Percentiles rank a stretch among this genome's conserved stretches.
Evolutionary conservation across 1,284 basidiomycete genomes (phyloP).

Genomic region (Inonotus hispidus): DNA sequence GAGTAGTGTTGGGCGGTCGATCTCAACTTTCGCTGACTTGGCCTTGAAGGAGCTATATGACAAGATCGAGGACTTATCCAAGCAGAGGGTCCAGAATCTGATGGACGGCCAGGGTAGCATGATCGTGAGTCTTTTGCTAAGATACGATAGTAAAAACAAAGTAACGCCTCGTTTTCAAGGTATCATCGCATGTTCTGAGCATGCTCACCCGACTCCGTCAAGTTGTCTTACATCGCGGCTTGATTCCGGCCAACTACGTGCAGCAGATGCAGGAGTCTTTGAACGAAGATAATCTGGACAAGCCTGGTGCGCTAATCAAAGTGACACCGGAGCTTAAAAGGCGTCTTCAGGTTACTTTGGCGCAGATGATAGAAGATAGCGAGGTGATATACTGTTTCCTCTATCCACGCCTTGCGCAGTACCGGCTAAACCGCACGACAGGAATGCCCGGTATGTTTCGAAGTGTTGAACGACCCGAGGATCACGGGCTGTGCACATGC

Average conservation of each 20-base stretch:
- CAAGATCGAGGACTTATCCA: constrained; percentile 60
- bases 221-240: constrained; percentile 73
- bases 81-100: constrained; percentile 54
- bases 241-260: constrained; percentile 73
- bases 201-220: constrained; percentile 87
- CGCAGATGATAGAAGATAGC: constrained; percentile 69
- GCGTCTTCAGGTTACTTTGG: constrained; percentile 58
- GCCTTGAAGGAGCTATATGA: constrained; percentile 64
- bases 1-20: constrained; percentile 21
- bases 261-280: constrained; percentile 52
- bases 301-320: constrained; percentile 27
- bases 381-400: constrained; percentile 32
- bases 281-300: constrained; percentile 29
- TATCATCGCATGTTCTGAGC: constrained; percentile 68
- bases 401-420: background rate
- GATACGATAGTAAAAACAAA: background rate
- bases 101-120: constrained; percentile 39
- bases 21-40: background rate
- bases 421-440: background rate
- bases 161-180: constrained; percentile 32
- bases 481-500: constrained; percentile 77
- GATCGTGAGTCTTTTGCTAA: constrained; percentile 34
- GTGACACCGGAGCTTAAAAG: constrained; percentile 46
- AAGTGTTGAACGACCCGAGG: constrained; percentile 57
- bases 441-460: constrained; percentile 80